Conservation (phyloP, 148 eudicot genomes). For the Dysphania ambrosioides region DNA sequence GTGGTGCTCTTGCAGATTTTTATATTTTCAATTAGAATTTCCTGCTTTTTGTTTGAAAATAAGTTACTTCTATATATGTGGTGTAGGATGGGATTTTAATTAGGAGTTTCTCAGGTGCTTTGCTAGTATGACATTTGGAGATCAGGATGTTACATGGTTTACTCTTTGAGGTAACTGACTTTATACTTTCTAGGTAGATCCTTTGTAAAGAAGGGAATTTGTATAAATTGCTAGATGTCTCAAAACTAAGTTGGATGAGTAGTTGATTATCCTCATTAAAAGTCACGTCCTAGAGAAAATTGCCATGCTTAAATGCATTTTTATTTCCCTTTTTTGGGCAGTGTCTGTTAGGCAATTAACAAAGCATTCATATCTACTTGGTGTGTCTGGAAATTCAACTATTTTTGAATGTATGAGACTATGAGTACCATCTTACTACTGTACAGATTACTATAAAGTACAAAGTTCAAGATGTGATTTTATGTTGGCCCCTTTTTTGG, state of each 20-base stretch:
- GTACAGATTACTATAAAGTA: background rate
- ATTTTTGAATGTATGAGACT: background rate
- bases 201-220: background rate
- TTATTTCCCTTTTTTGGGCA: background rate
- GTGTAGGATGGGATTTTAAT: conserved; percentile 39
- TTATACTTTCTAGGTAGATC: conserved; percentile 22
- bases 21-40: background rate
- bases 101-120: conserved; percentile 31
- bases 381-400: too few relatives aligned
- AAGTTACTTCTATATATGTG: conserved; percentile 30
- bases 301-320: conserved; percentile 3
- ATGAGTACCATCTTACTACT: background rate
- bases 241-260: background rate
- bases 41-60: background rate
- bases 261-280: background rate
- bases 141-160: conserved; percentile 36
- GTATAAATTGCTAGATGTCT: background rate
- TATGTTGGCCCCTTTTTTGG: background rate
- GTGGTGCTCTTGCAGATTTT: background rate
- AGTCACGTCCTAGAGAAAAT: background rate
- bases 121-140: conserved; percentile 37
- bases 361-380: background rate
- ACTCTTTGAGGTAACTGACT: conserved; percentile 38
- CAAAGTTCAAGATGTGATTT: background rate
- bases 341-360: background rate